phyloP scores from a whole-genome alignment of 1,139 yeast species.

The Nadsonia starkeyi-henricii region DNA sequence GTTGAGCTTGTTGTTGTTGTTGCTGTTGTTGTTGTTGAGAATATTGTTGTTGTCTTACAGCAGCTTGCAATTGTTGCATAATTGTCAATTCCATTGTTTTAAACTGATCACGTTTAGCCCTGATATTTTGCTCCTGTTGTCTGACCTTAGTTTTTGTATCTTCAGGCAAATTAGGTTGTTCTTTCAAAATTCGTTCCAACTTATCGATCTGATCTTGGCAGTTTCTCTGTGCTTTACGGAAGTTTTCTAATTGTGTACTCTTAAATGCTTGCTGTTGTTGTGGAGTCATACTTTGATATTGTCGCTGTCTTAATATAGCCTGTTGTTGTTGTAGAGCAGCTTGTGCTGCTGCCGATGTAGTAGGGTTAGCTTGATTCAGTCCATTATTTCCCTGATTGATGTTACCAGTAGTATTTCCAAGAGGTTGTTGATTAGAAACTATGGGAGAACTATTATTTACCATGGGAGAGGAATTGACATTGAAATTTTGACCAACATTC shows the following conservation, averaged over 20 bases:
- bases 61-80: slow-evolving; percentile 20
- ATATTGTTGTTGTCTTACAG: slow-evolving; percentile 12
- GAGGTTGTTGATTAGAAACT: too few species aligned
- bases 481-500: too few species aligned
- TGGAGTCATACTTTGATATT: slow-evolving; percentile 14
- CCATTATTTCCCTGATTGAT: slow-evolving; percentile 1
- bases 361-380: slow-evolving; percentile 2
- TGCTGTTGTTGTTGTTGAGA: slow-evolving; percentile 4
- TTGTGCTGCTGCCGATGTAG: slow-evolving; percentile 11
- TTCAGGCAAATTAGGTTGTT: slow-evolving; percentile 14
- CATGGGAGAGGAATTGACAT: too few species aligned
- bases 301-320: slow-evolving; percentile 12
- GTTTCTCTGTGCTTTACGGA: slow-evolving; percentile 12
- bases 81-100: slow-evolving; percentile 14
- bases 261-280: slow-evolving; percentile 17
- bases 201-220: slow-evolving; percentile 13
- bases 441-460: too few species aligned
- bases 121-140: slow-evolving; percentile 14
- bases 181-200: slow-evolving; percentile 14
- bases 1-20: too few species aligned
- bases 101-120: slow-evolving; percentile 16
- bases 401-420: too few species aligned
- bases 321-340: slow-evolving; percentile 5
- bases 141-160: slow-evolving; percentile 11
- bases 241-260: slow-evolving; percentile 13